These are phyloP conservation scores for Thraustochytrium sp. DNA, from an alignment of 352 stramenopile genomes.

Conservation along the genomic window DNA sequence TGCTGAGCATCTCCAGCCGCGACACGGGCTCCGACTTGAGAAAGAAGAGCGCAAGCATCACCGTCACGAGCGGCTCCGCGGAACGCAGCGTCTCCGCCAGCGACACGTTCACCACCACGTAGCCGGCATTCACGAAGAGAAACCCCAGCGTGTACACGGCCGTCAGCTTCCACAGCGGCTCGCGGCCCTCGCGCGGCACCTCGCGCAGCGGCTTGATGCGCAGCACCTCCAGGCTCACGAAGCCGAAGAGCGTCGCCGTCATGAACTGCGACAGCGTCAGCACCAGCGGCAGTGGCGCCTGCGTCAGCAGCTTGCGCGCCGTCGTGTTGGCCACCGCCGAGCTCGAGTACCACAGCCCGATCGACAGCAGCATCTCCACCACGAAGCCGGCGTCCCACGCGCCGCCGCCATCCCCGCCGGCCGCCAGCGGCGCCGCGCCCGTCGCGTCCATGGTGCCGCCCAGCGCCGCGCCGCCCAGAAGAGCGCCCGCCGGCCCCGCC, in stretches of 20 bases:
- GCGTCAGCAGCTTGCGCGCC: conserved; percentile 25
- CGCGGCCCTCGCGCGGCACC: background rate
- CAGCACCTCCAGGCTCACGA: background rate
- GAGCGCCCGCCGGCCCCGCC: too few species aligned
- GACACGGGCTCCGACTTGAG: conserved; percentile 22
- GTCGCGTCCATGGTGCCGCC: background rate
- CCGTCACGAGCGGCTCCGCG: conserved; percentile 37
- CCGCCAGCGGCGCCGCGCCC: too few species aligned
- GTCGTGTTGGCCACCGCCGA: conserved; percentile 44
- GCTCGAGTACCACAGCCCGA: conserved; percentile 20
- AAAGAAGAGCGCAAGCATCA: conserved; percentile 41
- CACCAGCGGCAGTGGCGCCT: conserved; percentile 26
- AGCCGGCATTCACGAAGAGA: conserved; percentile 38
- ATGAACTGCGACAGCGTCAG: conserved; percentile 33
- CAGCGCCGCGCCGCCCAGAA: too few species aligned
- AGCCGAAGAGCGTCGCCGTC: background rate
- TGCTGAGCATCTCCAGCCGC: background rate
- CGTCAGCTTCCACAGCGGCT: conserved; percentile 4
- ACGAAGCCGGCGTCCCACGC: background rate
- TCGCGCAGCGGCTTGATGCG: background rate
- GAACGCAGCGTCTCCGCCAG: conserved; percentile 39
- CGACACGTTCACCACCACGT: conserved; percentile 42
- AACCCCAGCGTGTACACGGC: conserved; percentile 41
- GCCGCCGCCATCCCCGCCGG: too few species aligned
- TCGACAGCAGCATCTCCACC: background rate